Percentiles rank a stretch among this genome's conserved stretches.
These are phyloP conservation scores for Phoma sp. DNA, from an alignment of 2,329 filamentous ascomycete species.

Conservation along the genomic window DNA sequence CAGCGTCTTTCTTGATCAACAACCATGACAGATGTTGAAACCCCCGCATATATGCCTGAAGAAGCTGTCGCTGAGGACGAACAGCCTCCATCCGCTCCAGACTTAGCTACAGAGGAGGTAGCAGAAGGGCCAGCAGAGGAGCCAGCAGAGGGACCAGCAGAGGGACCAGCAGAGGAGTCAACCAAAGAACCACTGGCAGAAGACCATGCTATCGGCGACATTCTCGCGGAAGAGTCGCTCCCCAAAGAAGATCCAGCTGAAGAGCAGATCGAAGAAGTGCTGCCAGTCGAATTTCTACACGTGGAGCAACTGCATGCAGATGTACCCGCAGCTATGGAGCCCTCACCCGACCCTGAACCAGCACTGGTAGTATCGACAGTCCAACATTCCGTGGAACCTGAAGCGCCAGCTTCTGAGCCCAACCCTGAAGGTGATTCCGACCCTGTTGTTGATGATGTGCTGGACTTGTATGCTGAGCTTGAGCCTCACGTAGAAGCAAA, in stretches of 20 bases:
- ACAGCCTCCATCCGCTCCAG: background rate
- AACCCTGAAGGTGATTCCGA: background rate
- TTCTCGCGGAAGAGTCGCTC: background rate
- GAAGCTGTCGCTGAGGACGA: background rate
- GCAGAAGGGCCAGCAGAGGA: background rate
- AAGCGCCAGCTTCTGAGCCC: constrained; percentile 4
- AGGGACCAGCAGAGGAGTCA: background rate
- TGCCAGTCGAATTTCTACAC: background rate
- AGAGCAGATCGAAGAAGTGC: background rate
- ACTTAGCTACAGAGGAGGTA: background rate
- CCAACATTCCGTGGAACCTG: background rate
- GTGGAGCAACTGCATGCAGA: background rate
- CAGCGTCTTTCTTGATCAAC: background rate
- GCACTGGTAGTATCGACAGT: background rate
- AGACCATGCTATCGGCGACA: background rate
- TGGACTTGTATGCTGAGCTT: background rate
- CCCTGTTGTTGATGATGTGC: background rate
- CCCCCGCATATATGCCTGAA: background rate
- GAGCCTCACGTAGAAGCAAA: background rate
- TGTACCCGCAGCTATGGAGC: background rate
- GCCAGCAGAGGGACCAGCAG: background rate
- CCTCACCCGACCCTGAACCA: background rate
- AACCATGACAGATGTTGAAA: constrained; percentile 6
- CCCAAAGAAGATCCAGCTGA: background rate
- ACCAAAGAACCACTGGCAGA: background rate